Evolutionary conservation across 768 basidiomycete species (phyloP).

Genomic region (Auricularia auricula-judae): DNA sequence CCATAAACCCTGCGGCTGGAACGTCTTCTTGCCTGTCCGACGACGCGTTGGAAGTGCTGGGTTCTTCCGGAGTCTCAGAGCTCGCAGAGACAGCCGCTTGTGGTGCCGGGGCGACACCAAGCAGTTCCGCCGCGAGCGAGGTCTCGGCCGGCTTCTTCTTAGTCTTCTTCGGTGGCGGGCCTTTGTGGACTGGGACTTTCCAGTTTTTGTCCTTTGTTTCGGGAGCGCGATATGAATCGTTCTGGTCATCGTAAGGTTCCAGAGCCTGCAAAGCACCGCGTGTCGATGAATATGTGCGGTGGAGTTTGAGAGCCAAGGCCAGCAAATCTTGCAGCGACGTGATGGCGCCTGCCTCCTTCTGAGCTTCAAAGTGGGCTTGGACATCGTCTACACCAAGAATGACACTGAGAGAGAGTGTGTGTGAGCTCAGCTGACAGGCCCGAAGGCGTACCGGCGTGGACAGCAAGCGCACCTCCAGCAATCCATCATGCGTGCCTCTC

Average conservation of each 20-base stretch:
- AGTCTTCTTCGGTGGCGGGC: too few species aligned
- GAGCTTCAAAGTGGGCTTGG: background rate
- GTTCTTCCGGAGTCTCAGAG: too few species aligned
- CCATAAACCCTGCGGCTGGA: background rate
- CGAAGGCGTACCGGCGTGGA: background rate
- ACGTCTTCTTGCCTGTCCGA: too few species aligned
- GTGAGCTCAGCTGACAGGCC: too few species aligned
- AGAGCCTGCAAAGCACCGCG: background rate
- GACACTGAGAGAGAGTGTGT: background rate
- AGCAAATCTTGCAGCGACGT: background rate
- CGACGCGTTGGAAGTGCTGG: too few species aligned
- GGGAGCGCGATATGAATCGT: too few species aligned
- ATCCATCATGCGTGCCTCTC: constrained; percentile 22
- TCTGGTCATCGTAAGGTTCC: background rate
- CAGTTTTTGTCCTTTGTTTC: too few species aligned
- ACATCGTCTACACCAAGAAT: background rate
- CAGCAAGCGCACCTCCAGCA: constrained; percentile 22
- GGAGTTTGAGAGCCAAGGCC: background rate
- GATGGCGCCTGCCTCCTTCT: background rate
- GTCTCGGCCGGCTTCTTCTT: too few species aligned
- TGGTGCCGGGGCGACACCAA: too few species aligned
- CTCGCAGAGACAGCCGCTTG: too few species aligned
- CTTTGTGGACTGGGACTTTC: too few species aligned
- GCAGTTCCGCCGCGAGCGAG: too few species aligned
- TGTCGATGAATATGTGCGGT: background rate